A percentile compares a stretch with the other conserved stretches of the same genome.
These are phyloP conservation scores for Pseudogymnoascus sp. DNA, from an alignment of 2,329 filamentous ascomycete species.

Conservation along the genomic window DNA sequence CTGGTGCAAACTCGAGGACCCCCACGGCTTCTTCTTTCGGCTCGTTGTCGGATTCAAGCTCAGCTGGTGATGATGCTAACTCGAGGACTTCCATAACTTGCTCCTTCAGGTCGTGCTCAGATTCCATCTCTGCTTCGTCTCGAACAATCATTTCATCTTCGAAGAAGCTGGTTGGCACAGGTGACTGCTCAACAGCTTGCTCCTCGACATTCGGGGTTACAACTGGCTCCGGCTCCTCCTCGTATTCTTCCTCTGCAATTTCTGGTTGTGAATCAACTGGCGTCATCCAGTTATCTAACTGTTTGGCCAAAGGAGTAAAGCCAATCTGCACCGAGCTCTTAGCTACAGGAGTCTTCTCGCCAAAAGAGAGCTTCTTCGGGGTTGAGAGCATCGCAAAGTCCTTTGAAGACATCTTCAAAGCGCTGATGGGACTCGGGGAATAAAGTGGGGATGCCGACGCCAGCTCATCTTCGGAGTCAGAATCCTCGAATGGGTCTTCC, in stretches of 20 bases:
- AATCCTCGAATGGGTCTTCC: slow-evolving; percentile 39
- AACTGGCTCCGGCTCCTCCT: neutral
- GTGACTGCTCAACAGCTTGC: slow-evolving; percentile 18
- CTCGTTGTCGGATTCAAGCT: slow-evolving; percentile 22
- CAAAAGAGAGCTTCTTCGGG: slow-evolving; percentile 9
- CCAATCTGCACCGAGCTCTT: slow-evolving; percentile 35
- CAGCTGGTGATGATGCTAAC: slow-evolving; percentile 34
- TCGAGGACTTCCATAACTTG: slow-evolving; percentile 31
- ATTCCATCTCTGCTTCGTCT: slow-evolving; percentile 27
- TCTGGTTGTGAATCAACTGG: slow-evolving; percentile 21
- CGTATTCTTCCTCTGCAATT: neutral
- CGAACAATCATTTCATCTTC: slow-evolving; percentile 53
- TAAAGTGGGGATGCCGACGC: slow-evolving; percentile 27
- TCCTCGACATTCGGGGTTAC: slow-evolving; percentile 23
- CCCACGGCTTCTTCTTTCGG: slow-evolving; percentile 30
- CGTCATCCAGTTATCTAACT: slow-evolving; percentile 56
- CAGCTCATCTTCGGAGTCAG: slow-evolving; percentile 50
- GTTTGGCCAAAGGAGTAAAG: slow-evolving; percentile 57
- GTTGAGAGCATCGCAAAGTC: slow-evolving; percentile 24
- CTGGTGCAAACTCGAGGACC: slow-evolving; percentile 36
- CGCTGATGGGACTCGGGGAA: slow-evolving; percentile 19
- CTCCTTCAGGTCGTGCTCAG: slow-evolving; percentile 26
- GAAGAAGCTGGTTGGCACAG: slow-evolving; percentile 46
- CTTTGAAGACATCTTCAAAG: slow-evolving; percentile 25
- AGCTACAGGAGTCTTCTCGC: slow-evolving; percentile 14